phyloP scores from a whole-genome alignment of 139 green algal species.

The Closterium sp. region DNA sequence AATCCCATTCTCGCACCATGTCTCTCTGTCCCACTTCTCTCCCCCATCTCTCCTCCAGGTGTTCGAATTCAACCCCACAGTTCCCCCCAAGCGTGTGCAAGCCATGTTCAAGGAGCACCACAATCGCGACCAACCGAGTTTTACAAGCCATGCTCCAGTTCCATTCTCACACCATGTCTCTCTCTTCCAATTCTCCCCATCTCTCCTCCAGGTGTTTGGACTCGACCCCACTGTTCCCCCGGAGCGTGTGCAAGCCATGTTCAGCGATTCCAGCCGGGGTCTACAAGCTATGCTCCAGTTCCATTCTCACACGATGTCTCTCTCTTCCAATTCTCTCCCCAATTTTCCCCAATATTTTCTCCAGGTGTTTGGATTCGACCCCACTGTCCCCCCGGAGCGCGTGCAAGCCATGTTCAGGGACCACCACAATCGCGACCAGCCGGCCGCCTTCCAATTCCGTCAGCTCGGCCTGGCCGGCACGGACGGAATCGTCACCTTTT shows the following conservation, averaged over 20 bases:
- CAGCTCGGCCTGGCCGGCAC: slow-evolving; percentile 15
- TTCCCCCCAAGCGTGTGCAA: not conserved
- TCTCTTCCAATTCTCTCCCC: not conserved
- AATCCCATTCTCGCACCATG: not conserved
- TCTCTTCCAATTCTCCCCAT: not conserved
- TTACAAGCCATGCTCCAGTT: no score
- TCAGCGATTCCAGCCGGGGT: no score
- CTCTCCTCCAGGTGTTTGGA: not conserved
- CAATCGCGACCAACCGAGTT: not conserved
- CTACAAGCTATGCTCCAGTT: no score
- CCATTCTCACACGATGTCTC: not conserved
- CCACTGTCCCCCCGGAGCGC: not conserved
- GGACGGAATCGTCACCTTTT: slow-evolving; percentile 18
- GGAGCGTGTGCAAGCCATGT: not conserved
- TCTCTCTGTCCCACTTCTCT: not conserved
- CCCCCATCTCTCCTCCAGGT: not conserved
- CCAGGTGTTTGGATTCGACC: slow-evolving; percentile 27
- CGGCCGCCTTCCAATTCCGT: slow-evolving; percentile 1
- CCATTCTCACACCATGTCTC: not conserved
- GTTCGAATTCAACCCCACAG: slow-evolving; percentile 8
- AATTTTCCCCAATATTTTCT: not conserved
- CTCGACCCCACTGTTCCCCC: slow-evolving; percentile 14
- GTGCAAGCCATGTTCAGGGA: slow-evolving; percentile 6
- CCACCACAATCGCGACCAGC: not conserved
- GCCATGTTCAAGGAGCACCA: slow-evolving; percentile 8